Evolutionary conservation across 1,284 basidiomycete genomes (phyloP).

Genomic region (Singerocomus rubriflavus): DNA sequence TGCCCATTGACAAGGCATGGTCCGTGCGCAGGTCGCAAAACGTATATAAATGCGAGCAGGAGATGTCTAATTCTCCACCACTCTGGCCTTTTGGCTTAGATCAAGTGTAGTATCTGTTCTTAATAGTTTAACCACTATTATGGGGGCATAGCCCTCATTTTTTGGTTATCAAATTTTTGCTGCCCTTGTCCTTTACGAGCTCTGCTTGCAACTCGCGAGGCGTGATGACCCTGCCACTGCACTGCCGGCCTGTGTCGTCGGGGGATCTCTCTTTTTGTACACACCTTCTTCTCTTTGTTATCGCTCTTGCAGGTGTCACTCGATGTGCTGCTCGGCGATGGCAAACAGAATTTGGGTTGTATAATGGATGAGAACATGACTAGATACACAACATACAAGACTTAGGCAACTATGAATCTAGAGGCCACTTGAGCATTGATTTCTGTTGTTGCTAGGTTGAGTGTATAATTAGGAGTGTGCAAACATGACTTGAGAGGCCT

Average conservation of each 20-base stretch:
- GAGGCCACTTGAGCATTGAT: background rate
- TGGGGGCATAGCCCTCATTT: constrained; percentile 31
- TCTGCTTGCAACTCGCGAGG: constrained; percentile 36
- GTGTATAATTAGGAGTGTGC: constrained; percentile 1
- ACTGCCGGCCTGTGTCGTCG: constrained; percentile 32
- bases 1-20: no score
- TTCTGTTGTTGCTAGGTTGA: constrained; percentile 9
- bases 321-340: constrained; percentile 1
- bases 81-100: constrained; percentile 96
- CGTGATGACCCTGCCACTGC: constrained; percentile 35
- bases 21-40: constrained; percentile 9
- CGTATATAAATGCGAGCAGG: background rate
- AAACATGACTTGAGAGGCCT: constrained; percentile 17
- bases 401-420: no score
- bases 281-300: constrained; percentile 14
- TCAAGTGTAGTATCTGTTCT: constrained; percentile 82
- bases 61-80: constrained; percentile 54
- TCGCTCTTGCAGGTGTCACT: background rate
- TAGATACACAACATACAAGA: no score
- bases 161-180: constrained; percentile 35
- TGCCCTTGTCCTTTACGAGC: constrained; percentile 30
- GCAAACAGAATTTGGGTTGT: constrained; percentile 1
- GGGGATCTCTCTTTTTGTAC: constrained; percentile 23
- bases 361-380: no score
- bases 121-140: constrained; percentile 36